Percentiles rank a stretch among this genome's conserved stretches.
These are phyloP conservation scores for Saitoella complicata DNA, from an alignment of 805 yeast species.

Conservation along the genomic window DNA sequence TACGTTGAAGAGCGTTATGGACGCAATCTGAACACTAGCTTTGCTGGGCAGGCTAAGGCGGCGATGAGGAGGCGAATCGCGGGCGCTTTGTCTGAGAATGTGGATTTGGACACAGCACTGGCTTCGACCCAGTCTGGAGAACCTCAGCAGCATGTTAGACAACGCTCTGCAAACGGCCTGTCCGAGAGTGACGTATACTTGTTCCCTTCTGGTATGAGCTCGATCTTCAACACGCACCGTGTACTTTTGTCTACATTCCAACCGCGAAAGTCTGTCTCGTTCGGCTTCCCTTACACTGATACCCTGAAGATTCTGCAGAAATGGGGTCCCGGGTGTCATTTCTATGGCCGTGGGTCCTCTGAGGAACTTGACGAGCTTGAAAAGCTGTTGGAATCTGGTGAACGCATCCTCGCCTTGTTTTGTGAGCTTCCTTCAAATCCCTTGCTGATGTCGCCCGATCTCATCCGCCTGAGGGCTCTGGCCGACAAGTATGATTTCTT, in stretches of 20 bases:
- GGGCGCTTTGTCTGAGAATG: slow-evolving; percentile 35
- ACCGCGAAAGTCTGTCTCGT: slow-evolving; percentile 57
- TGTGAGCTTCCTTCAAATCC: slow-evolving; percentile 96
- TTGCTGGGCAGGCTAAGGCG: slow-evolving; percentile 56
- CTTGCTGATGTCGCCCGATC: slow-evolving; percentile 68
- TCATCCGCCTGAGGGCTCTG: slow-evolving; percentile 44
- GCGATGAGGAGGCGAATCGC: slow-evolving; percentile 64
- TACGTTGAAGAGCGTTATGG: slow-evolving; percentile 75
- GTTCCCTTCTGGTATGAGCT: slow-evolving; percentile 85
- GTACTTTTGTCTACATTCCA: slow-evolving; percentile 16
- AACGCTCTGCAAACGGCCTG: slow-evolving; percentile 16
- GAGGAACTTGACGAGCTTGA: slow-evolving; percentile 48
- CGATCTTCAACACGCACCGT: slow-evolving; percentile 68
- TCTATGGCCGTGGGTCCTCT: slow-evolving; percentile 72
- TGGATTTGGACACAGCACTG: slow-evolving; percentile 14
- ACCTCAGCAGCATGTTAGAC: slow-evolving; percentile 7
- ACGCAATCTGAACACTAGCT: slow-evolving; percentile 64
- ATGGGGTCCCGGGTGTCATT: slow-evolving; percentile 83
- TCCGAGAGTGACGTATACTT: slow-evolving; percentile 59
- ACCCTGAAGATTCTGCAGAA: slow-evolving; percentile 71
- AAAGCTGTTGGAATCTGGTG: slow-evolving; percentile 40
- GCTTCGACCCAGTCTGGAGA: slow-evolving; percentile 6
- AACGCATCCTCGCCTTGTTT: slow-evolving; percentile 56
- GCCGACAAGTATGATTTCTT: slow-evolving; percentile 58
- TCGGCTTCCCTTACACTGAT: slow-evolving; percentile 93